A percentile compares a stretch with the other conserved stretches of the same genome.
These are phyloP conservation scores for Pseudoneurospora amorphoporcata DNA, from an alignment of 495 filamentous ascomycete genomes.

Conservation along the genomic window DNA sequence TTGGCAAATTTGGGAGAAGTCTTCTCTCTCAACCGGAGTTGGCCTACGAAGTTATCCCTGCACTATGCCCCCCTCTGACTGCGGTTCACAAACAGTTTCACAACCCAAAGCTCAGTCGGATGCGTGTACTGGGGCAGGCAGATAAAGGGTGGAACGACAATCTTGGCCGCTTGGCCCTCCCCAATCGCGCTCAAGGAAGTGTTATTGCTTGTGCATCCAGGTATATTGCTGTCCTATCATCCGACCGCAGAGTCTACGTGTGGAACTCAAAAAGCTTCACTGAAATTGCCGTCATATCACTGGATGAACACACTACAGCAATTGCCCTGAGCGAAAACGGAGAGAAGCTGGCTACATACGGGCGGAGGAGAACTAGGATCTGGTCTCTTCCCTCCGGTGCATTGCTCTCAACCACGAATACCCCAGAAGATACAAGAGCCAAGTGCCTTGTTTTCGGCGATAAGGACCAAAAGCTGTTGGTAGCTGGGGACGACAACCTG, in stretches of 20 bases:
- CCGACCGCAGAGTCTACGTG: no score
- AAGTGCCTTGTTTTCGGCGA: background rate
- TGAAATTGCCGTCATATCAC: background rate
- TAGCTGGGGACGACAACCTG: background rate
- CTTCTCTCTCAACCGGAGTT: background rate
- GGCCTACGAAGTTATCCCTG: background rate
- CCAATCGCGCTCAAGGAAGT: background rate
- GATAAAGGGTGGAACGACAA: background rate
- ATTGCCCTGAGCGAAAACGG: background rate
- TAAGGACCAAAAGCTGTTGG: background rate
- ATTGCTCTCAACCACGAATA: background rate
- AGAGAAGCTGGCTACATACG: background rate
- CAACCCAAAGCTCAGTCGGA: background rate
- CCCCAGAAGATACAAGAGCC: background rate
- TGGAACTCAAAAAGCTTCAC: no score
- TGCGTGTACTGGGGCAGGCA: background rate
- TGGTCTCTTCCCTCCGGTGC: background rate
- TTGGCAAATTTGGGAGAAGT: background rate
- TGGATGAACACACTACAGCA: background rate
- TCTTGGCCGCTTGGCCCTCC: background rate
- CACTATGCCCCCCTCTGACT: background rate
- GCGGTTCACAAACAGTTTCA: background rate
- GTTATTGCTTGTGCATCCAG: background rate
- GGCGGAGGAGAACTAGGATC: background rate
- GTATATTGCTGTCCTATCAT: background rate